A percentile compares a stretch with the other conserved stretches of the same genome.
Evolutionary conservation across 495 filamentous ascomycete species (phyloP).

Genomic region (Baudoinia panamericana): DNA sequence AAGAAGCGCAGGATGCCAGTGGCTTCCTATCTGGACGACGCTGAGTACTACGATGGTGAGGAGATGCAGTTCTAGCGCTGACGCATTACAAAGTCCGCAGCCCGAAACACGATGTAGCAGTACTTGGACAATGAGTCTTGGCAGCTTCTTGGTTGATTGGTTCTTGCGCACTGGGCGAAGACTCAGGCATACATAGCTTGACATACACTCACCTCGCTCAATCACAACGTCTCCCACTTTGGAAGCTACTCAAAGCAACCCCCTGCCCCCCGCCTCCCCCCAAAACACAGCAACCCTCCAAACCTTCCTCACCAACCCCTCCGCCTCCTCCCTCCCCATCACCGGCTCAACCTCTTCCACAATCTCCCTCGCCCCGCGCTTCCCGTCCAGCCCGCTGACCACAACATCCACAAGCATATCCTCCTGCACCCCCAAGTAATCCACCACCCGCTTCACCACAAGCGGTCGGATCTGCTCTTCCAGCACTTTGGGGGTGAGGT

Average conservation of each 20-base stretch:
- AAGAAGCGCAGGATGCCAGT: background rate
- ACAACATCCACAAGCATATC: slow-evolving; percentile 90
- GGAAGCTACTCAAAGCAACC: slow-evolving; percentile 32
- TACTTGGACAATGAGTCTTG: too few species aligned
- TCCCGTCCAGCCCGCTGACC: slow-evolving; percentile 70
- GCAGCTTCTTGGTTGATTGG: too few species aligned
- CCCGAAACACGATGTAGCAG: too few species aligned
- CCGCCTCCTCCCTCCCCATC: slow-evolving; percentile 88
- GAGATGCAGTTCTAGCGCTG: background rate
- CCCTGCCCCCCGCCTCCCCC: slow-evolving; percentile 86
- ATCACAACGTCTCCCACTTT: background rate
- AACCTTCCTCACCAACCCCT: slow-evolving; percentile 85
- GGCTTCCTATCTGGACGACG: background rate
- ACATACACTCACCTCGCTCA: background rate
- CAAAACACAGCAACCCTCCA: slow-evolving; percentile 99
- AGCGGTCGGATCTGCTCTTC: slow-evolving; percentile 83
- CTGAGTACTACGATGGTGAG: background rate
- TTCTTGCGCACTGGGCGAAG: background rate
- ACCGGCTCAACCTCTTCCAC: slow-evolving; percentile 76
- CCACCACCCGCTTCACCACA: slow-evolving; percentile 95
- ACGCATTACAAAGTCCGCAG: too few species aligned
- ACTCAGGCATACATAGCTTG: background rate
- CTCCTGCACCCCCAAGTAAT: slow-evolving; percentile 92
- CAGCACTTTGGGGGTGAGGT: slow-evolving; percentile 72
- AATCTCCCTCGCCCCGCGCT: slow-evolving; percentile 61